These are phyloP conservation scores for Rhodotorula taiwanensis DNA, from an alignment of 768 basidiomycete species.

Conservation along the genomic window DNA sequence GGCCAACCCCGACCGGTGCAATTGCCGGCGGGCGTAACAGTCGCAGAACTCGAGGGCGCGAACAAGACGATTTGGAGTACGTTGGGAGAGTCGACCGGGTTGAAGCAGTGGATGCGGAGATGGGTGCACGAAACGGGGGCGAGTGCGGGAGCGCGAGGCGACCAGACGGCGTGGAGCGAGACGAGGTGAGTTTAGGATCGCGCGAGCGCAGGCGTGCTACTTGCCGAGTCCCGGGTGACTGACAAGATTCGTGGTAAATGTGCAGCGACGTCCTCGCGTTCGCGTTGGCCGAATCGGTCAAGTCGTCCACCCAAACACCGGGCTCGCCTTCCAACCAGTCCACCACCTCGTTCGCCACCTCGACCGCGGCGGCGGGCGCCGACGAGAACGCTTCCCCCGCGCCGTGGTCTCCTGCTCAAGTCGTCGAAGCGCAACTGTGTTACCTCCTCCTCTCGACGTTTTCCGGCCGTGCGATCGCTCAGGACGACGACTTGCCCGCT, in stretches of 20 bases:
- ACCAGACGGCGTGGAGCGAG: conserved; percentile 1
- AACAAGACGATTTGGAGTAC: conserved; percentile 2
- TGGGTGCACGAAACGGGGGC: conserved; percentile 13
- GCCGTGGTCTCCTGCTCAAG: not conserved
- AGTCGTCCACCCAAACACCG: not conserved
- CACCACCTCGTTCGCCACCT: conserved; percentile 9
- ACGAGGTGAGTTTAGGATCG: conserved; percentile 18
- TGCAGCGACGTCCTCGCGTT: conserved; percentile 1
- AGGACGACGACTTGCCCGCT: not conserved
- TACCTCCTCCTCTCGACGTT: conserved; percentile 13
- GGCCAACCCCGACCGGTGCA: not conserved
- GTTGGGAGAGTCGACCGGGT: conserved; percentile 1
- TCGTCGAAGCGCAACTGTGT: conserved; percentile 22
- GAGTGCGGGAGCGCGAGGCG: not conserved
- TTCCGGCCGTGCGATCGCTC: not conserved
- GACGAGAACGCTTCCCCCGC: not conserved
- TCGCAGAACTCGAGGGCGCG: not conserved
- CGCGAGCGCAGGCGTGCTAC: too few species aligned
- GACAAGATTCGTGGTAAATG: too few species aligned
- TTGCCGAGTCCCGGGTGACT: too few species aligned
- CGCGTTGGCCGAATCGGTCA: not conserved
- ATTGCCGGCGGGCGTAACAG: not conserved
- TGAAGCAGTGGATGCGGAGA: conserved; percentile 6
- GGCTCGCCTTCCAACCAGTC: conserved; percentile 10
- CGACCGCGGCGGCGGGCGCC: not conserved